Evolutionary conservation across 2,329 filamentous ascomycete genomes (phyloP).

Genomic region (Venturia aucupariae): DNA sequence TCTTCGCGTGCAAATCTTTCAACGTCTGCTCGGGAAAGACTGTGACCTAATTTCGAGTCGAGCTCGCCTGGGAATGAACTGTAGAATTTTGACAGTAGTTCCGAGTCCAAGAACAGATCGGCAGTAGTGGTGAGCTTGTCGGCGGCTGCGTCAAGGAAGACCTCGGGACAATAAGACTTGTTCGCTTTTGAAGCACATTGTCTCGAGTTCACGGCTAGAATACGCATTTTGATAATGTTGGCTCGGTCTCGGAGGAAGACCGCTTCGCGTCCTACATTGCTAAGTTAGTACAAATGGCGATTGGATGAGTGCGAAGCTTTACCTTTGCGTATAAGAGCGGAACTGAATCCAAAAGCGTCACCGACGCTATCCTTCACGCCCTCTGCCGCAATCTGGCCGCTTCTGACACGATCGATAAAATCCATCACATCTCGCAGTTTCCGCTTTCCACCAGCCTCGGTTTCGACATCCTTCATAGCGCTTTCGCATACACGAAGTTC

Average conservation of each 20-base stretch:
- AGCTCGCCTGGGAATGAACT: conserved; percentile 94
- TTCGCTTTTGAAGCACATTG: conserved; percentile 77
- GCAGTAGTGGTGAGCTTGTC: conserved; percentile 91
- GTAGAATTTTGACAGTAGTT: conserved; percentile 93
- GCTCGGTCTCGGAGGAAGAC: conserved; percentile 88
- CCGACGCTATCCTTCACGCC: conserved; percentile 59
- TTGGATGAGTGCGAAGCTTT: conserved; percentile 22
- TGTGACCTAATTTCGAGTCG: conserved; percentile 73
- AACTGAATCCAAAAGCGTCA: conserved; percentile 89
- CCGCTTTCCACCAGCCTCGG: conserved; percentile 65
- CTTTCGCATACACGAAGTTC: conserved; percentile 78
- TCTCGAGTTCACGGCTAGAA: conserved; percentile 79
- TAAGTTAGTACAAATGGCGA: not conserved
- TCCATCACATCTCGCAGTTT: conserved; percentile 83
- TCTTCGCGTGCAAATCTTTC: conserved; percentile 91
- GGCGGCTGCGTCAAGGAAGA: conserved; percentile 95
- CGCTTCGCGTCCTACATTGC: conserved; percentile 68
- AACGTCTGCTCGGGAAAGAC: conserved; percentile 68
- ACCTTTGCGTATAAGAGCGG: conserved; percentile 77
- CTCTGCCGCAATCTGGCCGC: conserved; percentile 75
- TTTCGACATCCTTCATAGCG: conserved; percentile 67
- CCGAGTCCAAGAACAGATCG: conserved; percentile 94
- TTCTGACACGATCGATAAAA: conserved; percentile 85
- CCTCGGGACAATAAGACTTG: conserved; percentile 93
- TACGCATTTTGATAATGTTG: conserved; percentile 81